These are phyloP conservation scores for Leccinum rimulosum DNA, from an alignment of 768 basidiomycete genomes.

Conservation along the genomic window DNA sequence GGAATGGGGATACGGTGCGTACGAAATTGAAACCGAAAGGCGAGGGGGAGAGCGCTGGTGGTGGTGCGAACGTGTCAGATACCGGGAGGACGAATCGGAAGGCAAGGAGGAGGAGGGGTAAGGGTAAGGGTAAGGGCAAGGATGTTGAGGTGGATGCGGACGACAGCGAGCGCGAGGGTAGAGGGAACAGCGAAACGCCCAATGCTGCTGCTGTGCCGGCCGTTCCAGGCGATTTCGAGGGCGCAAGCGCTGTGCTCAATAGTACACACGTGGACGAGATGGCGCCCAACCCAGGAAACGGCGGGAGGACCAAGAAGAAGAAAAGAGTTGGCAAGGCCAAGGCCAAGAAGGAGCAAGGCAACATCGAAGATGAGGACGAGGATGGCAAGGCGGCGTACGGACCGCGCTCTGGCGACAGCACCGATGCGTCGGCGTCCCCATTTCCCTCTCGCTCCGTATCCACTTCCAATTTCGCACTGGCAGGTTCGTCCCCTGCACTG, in stretches of 20 bases:
- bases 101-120: background rate
- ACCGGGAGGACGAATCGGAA: background rate
- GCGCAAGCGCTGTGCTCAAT: background rate
- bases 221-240: conserved; percentile 18
- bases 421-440: conserved; percentile 14
- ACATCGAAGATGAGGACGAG: background rate
- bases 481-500: background rate
- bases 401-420: conserved; percentile 15
- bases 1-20: background rate
- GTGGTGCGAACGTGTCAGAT: background rate
- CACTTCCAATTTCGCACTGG: background rate
- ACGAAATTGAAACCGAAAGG: background rate
- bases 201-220: background rate
- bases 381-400: conserved; percentile 13
- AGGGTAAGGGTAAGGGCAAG: background rate
- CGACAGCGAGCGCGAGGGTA: background rate
- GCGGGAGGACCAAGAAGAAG: conserved; percentile 38
- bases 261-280: background rate
- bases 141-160: background rate
- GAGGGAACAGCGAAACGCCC: no score
- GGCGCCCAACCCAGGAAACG: conserved; percentile 32
- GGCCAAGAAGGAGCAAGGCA: background rate
- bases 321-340: conserved; percentile 8
- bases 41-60: background rate
- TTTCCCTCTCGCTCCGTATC: background rate